Evolutionary conservation across 192 early-diverging fungal species (phyloP), one percentile per base, ranked within the genome.

Genomic region (Coemansia sp.): DNA sequence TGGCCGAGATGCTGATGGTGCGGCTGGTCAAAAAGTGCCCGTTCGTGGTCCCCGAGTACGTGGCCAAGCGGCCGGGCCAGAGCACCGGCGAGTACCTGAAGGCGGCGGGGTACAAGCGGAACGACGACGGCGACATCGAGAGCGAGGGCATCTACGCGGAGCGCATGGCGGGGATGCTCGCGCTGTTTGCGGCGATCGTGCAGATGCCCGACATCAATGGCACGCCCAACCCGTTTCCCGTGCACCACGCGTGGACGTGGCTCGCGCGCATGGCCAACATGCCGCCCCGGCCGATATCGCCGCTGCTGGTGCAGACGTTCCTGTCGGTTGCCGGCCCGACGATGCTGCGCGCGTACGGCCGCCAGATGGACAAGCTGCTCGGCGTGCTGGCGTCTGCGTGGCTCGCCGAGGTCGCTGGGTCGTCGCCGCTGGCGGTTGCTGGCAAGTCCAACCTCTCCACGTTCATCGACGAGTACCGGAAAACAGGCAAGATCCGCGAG

Each of bases 381-480:
- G 54, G 64, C 30, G 23, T 32, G 12, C 89, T 95, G 59, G 91
- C 69, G 11, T 90, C 69, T 54, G 80, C 73, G 64, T 98, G 82
- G 64, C 89, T 80, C 18, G 80, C 75, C 31, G 86, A 85, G 28
- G 93, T 74, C 56, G 83, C 87, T 27, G 77, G 74, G 22, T 68
- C 70, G 44, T 94, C 68, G 54, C 86, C 87, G 30, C 69, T 75
- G 14, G 71, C 74, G 6, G 88, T 85, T 12, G 84, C 81, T 12
- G 67, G 69, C 8, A 96, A 81, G 27, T 89, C 84, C 6, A 85
- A 72, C 44, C 83, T 87, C 21, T 89, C 70, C 61, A 85, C 83
- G 21, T 90, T 85, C 67, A 89, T 96, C 75, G 95, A 96, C 7
- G 78, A 76, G 14, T 81, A 51, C 38, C 88, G 87, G 47, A 90